Conservation (phyloP, 106 monocot genomes). For the Acorus gramineus region DNA sequence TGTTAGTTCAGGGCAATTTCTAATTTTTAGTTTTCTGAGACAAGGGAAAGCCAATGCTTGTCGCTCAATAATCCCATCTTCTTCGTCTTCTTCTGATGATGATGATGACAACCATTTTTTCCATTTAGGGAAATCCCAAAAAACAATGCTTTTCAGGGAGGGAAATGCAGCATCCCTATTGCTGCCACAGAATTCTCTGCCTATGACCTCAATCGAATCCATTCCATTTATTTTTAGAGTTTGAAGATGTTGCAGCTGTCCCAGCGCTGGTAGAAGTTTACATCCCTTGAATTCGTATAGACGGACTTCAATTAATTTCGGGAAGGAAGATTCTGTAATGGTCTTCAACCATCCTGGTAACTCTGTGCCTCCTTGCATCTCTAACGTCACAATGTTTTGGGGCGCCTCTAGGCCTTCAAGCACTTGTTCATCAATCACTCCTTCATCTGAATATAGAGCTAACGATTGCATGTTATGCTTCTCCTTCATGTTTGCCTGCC, state of each 20-base stretch:
- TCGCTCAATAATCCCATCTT: no score
- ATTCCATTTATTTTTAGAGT: neutral
- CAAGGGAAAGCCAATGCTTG: no score
- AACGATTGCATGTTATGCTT: neutral
- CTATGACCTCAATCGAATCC: neutral
- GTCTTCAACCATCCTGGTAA: constrained; percentile 1
- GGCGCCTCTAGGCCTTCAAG: neutral
- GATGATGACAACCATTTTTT: no score
- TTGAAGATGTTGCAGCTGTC: neutral
- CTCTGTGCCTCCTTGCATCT: neutral
- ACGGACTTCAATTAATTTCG: neutral
- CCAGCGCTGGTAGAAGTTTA: neutral
- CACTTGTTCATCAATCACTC: no score
- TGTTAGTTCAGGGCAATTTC: no score
- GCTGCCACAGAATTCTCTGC: no score
- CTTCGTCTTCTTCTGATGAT: no score
- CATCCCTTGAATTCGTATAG: neutral
- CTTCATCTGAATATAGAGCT: neutral
- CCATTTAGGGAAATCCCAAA: no score
- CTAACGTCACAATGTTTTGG: neutral
- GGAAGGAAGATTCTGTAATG: no score
- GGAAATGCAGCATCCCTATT: no score
- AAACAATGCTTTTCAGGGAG: no score
- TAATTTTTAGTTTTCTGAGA: no score
- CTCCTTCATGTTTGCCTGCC: neutral